These are phyloP conservation scores for Dipteronia dyeriana DNA, from an alignment of 345 rosid genomes.

Conservation along the genomic window DNA sequence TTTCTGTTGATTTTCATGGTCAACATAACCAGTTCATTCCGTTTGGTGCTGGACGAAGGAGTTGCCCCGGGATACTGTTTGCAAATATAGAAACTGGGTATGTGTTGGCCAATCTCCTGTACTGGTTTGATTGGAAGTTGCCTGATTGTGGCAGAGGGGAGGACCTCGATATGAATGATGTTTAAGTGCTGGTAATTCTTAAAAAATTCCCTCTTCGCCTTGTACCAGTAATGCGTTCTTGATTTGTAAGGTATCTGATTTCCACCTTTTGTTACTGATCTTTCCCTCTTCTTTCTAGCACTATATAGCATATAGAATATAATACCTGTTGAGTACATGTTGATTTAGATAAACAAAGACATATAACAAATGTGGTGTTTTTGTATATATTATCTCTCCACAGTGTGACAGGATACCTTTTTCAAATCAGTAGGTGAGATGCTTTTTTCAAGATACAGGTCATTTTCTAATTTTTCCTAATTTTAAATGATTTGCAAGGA, in stretches of 20 bases:
- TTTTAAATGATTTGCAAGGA: too few relatives aligned
- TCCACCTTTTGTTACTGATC: neutral
- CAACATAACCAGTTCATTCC: conserved; percentile 9
- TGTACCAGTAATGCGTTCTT: neutral
- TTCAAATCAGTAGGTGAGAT: too few relatives aligned
- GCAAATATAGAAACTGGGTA: conserved; percentile 12
- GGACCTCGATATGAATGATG: conserved; percentile 28
- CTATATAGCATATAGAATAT: too few relatives aligned
- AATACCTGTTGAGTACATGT: too few relatives aligned
- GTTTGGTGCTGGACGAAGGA: conserved; percentile 18
- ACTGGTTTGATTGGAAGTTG: conserved; percentile 34
- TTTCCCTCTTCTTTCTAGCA: neutral
- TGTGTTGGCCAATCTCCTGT: conserved; percentile 22
- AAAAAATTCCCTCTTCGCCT: neutral
- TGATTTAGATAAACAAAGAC: too few relatives aligned
- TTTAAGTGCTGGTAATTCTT: neutral
- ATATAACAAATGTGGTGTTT: too few relatives aligned
- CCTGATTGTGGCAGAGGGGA: conserved; percentile 13
- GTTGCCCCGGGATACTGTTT: conserved; percentile 10
- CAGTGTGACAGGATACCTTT: too few relatives aligned
- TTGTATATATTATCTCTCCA: too few relatives aligned
- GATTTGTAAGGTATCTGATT: neutral
- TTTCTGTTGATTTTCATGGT: neutral
- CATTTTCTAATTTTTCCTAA: too few relatives aligned
- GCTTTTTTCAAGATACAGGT: too few relatives aligned